Evolutionary conservation across 1,139 yeast species (phyloP).

Genomic region (Nakaseomyces delphensis): DNA sequence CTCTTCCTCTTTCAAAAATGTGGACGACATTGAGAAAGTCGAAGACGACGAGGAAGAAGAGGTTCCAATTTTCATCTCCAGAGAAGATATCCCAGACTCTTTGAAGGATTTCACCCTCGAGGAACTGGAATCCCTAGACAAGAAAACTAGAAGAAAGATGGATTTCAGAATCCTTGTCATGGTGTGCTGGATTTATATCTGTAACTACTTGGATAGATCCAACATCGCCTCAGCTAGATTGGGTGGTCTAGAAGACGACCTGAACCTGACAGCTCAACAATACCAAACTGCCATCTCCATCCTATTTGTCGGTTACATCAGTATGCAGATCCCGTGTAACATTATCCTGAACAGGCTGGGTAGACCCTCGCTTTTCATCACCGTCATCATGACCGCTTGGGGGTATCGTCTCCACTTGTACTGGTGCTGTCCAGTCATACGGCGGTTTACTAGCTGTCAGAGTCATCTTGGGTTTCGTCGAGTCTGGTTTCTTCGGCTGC

Average conservation of each 20-base stretch:
- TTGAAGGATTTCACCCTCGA: constrained; percentile 13
- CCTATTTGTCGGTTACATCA: constrained; percentile 53
- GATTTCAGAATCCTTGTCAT: constrained; percentile 50
- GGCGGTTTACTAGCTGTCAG: constrained; percentile 37
- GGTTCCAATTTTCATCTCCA: constrained; percentile 11
- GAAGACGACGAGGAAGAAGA: constrained; percentile 8
- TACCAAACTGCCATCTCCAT: constrained; percentile 50
- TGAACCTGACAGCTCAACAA: constrained; percentile 42
- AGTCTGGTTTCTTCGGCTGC: constrained; percentile 47
- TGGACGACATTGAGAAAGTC: constrained; percentile 3
- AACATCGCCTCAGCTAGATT: constrained; percentile 54
- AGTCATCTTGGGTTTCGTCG: constrained; percentile 39
- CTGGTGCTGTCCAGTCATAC: constrained; percentile 34
- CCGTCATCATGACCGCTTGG: constrained; percentile 47
- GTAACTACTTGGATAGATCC: constrained; percentile 53
- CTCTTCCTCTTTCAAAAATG: constrained; percentile 5
- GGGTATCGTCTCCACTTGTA: constrained; percentile 44
- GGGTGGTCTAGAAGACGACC: constrained; percentile 48
- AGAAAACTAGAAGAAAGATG: constrained; percentile 38
- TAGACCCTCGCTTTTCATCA: constrained; percentile 44
- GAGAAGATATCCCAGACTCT: constrained; percentile 16
- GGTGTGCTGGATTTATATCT: constrained; percentile 47
- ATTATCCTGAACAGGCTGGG: constrained; percentile 39
- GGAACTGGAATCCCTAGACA: constrained; percentile 32
- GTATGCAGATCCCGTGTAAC: constrained; percentile 53